phyloP scores from a whole-genome alignment of 2,329 filamentous ascomycete genomes.

The Penicillium sp. region DNA sequence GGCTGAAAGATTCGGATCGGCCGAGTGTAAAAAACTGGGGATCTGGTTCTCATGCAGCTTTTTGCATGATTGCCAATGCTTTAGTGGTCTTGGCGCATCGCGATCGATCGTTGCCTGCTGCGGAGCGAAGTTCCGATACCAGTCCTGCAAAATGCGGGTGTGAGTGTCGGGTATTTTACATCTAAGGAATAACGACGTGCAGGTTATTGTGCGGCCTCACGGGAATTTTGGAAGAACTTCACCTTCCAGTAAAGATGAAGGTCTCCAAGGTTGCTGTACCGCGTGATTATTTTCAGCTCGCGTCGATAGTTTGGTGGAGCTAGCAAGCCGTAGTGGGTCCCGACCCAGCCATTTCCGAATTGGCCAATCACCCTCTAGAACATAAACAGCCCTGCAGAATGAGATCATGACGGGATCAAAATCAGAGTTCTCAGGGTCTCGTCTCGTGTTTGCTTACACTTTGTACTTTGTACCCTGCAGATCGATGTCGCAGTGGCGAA shows the following conservation, averaged over 20 bases:
- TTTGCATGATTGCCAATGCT: not conserved
- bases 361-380: slow-evolving; percentile 16
- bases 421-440: not conserved
- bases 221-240: too few relatives aligned
- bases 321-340: slow-evolving; percentile 3
- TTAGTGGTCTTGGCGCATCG: not conserved
- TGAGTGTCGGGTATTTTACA: too few relatives aligned
- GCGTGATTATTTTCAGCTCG: not conserved
- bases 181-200: too few relatives aligned
- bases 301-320: not conserved
- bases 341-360: slow-evolving; percentile 21
- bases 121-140: not conserved
- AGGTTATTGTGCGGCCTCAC: too few relatives aligned
- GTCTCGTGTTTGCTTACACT: not conserved
- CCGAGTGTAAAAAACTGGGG: not conserved
- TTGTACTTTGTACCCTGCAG: not conserved
- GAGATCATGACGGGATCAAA: slow-evolving; percentile 2
- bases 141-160: not conserved
- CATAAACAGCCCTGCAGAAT: not conserved
- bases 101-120: not conserved
- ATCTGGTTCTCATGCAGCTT: not conserved
- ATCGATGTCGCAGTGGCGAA: not conserved
- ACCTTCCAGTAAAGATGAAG: not conserved
- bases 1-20: not conserved
- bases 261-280: not conserved